Base-by-base conservation (phyloP, 179 eudicot genomes). In the Drosera spatulata region DNA sequence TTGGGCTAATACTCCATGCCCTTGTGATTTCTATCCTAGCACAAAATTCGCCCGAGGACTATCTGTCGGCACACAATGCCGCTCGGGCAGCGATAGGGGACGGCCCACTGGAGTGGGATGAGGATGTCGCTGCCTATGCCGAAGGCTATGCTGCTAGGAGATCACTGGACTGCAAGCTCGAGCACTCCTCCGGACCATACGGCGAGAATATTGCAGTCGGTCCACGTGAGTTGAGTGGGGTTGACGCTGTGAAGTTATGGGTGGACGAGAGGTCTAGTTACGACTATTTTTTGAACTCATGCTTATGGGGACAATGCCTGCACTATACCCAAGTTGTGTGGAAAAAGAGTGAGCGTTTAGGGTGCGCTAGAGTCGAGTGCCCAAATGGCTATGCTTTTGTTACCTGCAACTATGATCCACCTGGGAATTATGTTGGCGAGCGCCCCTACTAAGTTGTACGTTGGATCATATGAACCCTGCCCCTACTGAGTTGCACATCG, bases 291-390 rank as follows among this genome's bases (percentile, higher is more conserved):
- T 66, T 73, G 3, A 85, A 82, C 46, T 53, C 82, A 0, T 85
- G 91, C n/a, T 55, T 56, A 3, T 72, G 58, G 4, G 84, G 67
- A 1, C 69, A 66, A 39, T 85, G 88, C 63, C 8, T 59, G 74
- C 95, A 84, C 51, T 86, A 84, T 49, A 86, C 95, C 11, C 87
- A 84, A 53, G 79, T 84, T 2, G 84, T 86, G 52, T 86, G 95
- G 95, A 61, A 65, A 6, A 63, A 76, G 6, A 61, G 82, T 1
- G 61, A 47, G 3, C 74, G 41, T 4, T 52, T 87, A 33, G 95
- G 95, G 2, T 87, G 95, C 60, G 95, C 84, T 39, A 71, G 81
- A 52, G 81, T 62, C 50, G 61, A 55, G 58, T 84, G 91, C 56
- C 45, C 51, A 13, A 80, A 76, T 59, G 80, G 80, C 7, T 60